Evolutionary conservation across 2,329 filamentous ascomycete genomes (phyloP).

Genomic region (Apiospora kogelbergensis): DNA sequence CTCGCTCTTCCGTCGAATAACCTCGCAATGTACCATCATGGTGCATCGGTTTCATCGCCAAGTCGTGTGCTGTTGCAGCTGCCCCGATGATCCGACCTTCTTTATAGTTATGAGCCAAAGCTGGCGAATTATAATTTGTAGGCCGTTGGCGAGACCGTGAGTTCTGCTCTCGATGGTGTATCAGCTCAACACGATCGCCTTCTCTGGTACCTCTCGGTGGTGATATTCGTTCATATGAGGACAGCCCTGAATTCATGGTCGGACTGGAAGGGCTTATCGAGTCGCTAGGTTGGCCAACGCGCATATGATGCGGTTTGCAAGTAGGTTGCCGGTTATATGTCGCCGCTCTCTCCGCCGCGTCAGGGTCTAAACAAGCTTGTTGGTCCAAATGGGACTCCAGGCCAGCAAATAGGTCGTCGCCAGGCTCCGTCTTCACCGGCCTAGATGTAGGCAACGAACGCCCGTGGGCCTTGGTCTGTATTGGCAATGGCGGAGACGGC

Average conservation of each 20-base stretch:
- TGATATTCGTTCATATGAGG: slow-evolving; percentile 28
- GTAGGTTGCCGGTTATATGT: neutral
- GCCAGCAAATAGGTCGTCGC: slow-evolving; percentile 27
- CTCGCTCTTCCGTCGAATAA: neutral
- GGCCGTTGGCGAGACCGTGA: slow-evolving; percentile 21
- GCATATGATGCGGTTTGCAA: neutral
- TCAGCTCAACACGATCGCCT: slow-evolving; percentile 25
- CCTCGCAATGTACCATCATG: neutral
- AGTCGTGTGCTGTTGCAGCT: neutral
- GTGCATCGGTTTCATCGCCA: neutral
- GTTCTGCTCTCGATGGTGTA: slow-evolving; percentile 32
- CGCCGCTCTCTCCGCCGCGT: neutral
- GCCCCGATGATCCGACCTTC: neutral
- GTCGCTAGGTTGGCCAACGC: neutral
- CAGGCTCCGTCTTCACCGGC: slow-evolving; percentile 13
- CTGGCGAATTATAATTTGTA: neutral
- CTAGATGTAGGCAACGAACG: neutral
- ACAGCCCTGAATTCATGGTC: neutral
- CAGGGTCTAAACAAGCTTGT: slow-evolving; percentile 17
- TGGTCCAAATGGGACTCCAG: slow-evolving; percentile 26
- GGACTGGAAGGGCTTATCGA: neutral
- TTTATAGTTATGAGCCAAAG: neutral
- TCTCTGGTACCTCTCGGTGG: slow-evolving; percentile 33
- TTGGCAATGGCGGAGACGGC: neutral
- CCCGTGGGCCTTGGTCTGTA: neutral